Conservation (phyloP, 805 yeast species). For the Maudiozyma turicensis region DNA sequence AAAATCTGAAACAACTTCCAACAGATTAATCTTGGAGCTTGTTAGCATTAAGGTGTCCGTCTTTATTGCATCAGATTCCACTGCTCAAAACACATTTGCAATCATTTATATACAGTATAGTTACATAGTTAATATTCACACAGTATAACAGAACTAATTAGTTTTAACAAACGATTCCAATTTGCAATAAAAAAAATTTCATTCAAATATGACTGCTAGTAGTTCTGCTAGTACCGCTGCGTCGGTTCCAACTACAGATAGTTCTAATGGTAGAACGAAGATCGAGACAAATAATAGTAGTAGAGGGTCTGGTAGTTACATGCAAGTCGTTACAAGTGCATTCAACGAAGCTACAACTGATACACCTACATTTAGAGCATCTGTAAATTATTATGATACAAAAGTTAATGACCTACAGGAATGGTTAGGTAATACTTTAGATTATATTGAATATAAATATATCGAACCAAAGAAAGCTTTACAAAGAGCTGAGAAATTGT, state of each 20-base stretch:
- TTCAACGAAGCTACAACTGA: constrained; percentile 15
- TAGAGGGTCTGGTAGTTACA: not conserved
- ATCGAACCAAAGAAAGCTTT: constrained; percentile 38
- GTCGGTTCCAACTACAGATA: not conserved
- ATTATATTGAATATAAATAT: constrained; percentile 36
- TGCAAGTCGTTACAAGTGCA: constrained; percentile 10
- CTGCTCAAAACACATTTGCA: no score
- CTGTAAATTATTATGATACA: constrained; percentile 47
- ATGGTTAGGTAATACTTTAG: constrained; percentile 47
- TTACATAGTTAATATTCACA: no score
- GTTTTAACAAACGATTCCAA: no score
- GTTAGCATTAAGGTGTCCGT: no score
- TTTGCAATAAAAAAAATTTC: no score
- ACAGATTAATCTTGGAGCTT: no score
- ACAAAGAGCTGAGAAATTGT: constrained; percentile 33
- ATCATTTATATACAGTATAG: no score
- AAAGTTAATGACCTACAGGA: constrained; percentile 52
- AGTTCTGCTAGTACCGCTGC: not conserved
- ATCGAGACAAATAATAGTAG: not conserved
- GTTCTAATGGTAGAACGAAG: not conserved
- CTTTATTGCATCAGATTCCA: no score
- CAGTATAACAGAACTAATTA: no score
- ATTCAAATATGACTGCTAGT: not conserved
- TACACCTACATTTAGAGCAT: constrained; percentile 83
- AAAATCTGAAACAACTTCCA: no score